Percentiles rank a stretch among this genome's conserved stretches.
Evolutionary conservation across 2,329 filamentous ascomycete genomes (phyloP).

Genomic region (Clonostachys rhizophaga): DNA sequence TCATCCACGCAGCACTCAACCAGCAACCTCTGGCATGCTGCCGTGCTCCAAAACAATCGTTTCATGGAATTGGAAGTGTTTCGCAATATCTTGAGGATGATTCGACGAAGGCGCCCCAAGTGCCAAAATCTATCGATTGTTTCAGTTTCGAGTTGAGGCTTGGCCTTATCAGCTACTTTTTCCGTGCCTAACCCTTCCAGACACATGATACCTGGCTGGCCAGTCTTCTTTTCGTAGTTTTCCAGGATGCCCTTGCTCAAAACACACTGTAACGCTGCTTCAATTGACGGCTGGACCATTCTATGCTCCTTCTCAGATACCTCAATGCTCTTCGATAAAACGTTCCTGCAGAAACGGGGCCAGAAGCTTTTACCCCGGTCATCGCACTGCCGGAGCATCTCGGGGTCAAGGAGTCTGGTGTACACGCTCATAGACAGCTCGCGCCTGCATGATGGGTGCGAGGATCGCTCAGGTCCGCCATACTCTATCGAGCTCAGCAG

Average conservation of each 20-base stretch:
- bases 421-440: neutral
- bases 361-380: constrained; percentile 1
- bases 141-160: too few relatives aligned
- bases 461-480: neutral
- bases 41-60: too few relatives aligned
- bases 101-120: too few relatives aligned
- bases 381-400: neutral
- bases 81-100: too few relatives aligned
- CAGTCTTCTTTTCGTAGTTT: neutral
- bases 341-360: constrained; percentile 1
- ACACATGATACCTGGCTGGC: neutral
- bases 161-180: too few relatives aligned
- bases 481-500: neutral
- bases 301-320: neutral
- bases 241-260: neutral
- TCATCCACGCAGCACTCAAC: too few relatives aligned
- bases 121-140: too few relatives aligned
- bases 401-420: neutral
- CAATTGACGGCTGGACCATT: neutral
- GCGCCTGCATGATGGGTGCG: neutral
- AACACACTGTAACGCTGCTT: neutral
- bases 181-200: too few relatives aligned
- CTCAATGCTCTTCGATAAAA: neutral
- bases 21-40: too few relatives aligned
- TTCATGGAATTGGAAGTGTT: too few relatives aligned